phyloP scores from a whole-genome alignment of 2,329 filamentous ascomycete species.

The Dothideomycetidae sp. region DNA sequence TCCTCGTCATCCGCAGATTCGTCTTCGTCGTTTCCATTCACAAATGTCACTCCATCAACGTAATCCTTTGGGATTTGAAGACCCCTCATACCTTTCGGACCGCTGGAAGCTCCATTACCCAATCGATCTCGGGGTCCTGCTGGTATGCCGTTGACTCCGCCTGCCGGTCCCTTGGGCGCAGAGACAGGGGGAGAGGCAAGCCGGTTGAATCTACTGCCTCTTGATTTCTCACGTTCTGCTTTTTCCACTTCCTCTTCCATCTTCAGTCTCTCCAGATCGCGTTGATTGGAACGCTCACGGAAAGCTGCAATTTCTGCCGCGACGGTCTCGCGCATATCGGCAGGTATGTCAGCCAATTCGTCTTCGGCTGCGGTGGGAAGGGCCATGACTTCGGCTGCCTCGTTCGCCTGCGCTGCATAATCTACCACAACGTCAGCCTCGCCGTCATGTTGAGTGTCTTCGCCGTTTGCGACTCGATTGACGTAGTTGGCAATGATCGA shows the following conservation, averaged over 20 bases:
- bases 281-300: slow-evolving; percentile 73
- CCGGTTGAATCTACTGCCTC: slow-evolving; percentile 46
- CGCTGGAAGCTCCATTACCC: slow-evolving; percentile 62
- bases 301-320: slow-evolving; percentile 90
- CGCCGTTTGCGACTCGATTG: slow-evolving; percentile 16
- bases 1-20: slow-evolving; percentile 80
- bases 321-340: slow-evolving; percentile 90
- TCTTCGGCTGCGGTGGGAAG: slow-evolving; percentile 70
- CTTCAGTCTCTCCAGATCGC: slow-evolving; percentile 75
- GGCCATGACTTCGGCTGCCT: slow-evolving; percentile 69
- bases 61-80: slow-evolving; percentile 56
- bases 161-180: slow-evolving; percentile 47
- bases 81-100: slow-evolving; percentile 32
- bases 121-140: slow-evolving; percentile 55
- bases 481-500: slow-evolving; percentile 5
- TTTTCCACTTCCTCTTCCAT: slow-evolving; percentile 88
- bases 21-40: slow-evolving; percentile 77
- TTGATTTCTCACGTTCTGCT: slow-evolving; percentile 62
- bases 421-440: slow-evolving; percentile 59
- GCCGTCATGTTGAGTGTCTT: slow-evolving; percentile 33
- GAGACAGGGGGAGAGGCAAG: slow-evolving; percentile 51
- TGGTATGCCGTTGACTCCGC: slow-evolving; percentile 62
- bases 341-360: slow-evolving; percentile 86
- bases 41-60: slow-evolving; percentile 66
- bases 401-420: slow-evolving; percentile 43